Conservation (phyloP, 305 asterid species). For the Solanum hybrid region DNA sequence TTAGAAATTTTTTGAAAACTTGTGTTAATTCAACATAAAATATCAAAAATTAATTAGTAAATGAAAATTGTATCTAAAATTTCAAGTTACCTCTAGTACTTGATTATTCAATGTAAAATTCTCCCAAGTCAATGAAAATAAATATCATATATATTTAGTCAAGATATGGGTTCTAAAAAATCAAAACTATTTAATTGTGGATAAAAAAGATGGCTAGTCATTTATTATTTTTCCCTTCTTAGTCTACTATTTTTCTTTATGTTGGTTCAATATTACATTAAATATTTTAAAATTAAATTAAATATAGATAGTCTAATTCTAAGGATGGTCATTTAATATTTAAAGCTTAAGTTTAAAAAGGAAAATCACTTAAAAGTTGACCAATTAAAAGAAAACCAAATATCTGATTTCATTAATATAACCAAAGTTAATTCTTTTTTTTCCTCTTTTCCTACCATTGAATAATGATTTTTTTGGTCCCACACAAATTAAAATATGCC, state of each 20-base stretch:
- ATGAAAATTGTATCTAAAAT: no score
- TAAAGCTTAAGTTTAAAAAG: background rate
- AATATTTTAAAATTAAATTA: background rate
- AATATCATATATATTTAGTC: background rate
- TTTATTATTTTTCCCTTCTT: background rate
- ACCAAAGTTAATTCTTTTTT: no score
- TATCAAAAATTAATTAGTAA: background rate
- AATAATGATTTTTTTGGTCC: background rate
- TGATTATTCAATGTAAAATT: background rate
- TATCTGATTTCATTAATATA: no score
- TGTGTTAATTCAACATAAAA: background rate
- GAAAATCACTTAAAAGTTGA: background rate
- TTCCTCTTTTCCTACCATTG: background rate
- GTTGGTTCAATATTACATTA: background rate
- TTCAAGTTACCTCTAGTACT: background rate
- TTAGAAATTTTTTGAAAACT: background rate
- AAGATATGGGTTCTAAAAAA: background rate
- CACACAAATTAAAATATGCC: background rate
- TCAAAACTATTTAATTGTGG: background rate
- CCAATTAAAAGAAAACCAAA: background rate
- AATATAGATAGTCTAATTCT: background rate
- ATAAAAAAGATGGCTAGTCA: background rate
- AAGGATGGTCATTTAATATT: background rate
- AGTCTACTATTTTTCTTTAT: background rate
- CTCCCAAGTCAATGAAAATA: background rate